Conservation (phyloP, 352 stramenopile genomes). For the Globisporangium paddicum region DNA sequence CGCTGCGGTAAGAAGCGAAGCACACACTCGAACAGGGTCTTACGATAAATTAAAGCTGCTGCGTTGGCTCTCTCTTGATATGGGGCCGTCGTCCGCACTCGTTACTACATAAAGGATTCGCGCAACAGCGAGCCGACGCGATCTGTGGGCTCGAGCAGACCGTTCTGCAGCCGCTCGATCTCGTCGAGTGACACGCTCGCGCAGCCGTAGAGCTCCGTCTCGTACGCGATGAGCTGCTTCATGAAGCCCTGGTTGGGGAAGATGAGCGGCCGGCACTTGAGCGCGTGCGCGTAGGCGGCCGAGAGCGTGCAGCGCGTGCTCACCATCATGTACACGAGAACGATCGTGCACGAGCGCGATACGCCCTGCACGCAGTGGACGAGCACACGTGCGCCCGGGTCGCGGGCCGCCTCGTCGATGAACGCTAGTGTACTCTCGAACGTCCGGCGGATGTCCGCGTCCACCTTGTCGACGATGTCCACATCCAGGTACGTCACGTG, state of each 20-base stretch:
- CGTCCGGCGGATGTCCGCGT: slow-evolving; percentile 50
- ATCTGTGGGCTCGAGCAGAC: slow-evolving; percentile 50
- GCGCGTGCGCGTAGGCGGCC: slow-evolving; percentile 74
- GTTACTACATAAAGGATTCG: slow-evolving; percentile 31
- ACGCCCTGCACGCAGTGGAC: slow-evolving; percentile 82
- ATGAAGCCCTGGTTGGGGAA: slow-evolving; percentile 82
- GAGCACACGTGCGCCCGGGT: slow-evolving; percentile 42
- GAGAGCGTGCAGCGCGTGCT: slow-evolving; percentile 66
- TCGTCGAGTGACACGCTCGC: slow-evolving; percentile 60
- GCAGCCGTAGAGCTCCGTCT: slow-evolving; percentile 61
- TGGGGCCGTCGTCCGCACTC: neutral
- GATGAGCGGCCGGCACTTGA: slow-evolving; percentile 69
- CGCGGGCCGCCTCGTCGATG: slow-evolving; percentile 34
- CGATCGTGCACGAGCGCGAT: slow-evolving; percentile 70
- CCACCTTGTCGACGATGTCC: slow-evolving; percentile 49
- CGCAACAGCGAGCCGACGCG: slow-evolving; percentile 52
- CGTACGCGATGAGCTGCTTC: slow-evolving; percentile 65
- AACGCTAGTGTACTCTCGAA: slow-evolving; percentile 50
- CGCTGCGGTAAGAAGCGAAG: slow-evolving; percentile 40
- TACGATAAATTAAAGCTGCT: slow-evolving; percentile 9
- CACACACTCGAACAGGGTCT: neutral
- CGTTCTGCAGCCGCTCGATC: slow-evolving; percentile 63
- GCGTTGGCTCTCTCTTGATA: neutral
- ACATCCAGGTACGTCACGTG: slow-evolving; percentile 65
- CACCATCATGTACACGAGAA: slow-evolving; percentile 80